Conservation (phyloP, 139 green algal genomes). For the Ostreobium quekettii region DNA sequence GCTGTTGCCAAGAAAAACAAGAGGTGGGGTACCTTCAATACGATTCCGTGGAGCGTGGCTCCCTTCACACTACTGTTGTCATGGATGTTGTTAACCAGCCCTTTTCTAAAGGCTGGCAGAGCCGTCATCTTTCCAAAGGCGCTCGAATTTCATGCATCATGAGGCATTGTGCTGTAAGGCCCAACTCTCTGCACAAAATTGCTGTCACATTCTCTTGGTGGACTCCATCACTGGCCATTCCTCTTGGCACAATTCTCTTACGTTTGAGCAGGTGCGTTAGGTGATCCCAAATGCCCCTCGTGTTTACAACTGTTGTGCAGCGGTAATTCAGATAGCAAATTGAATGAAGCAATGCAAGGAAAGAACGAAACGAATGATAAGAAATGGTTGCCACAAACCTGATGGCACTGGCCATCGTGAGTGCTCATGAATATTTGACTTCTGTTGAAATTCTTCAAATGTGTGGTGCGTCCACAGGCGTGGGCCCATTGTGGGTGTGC, state of each 20-base stretch:
- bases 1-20: slow-evolving; percentile 2
- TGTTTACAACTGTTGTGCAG: background rate
- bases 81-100: background rate
- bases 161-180: too few relatives aligned
- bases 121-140: background rate
- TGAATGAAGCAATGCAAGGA: background rate
- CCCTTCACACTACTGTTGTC: background rate
- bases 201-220: too few relatives aligned
- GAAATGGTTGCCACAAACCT: background rate
- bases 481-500: slow-evolving; percentile 60
- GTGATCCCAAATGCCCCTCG: too few relatives aligned
- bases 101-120: background rate
- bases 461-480: slow-evolving; percentile 9
- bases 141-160: too few relatives aligned
- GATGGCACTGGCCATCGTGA: background rate
- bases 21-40: background rate
- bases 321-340: background rate
- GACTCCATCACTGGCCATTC: too few relatives aligned
- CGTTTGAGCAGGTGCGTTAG: too few relatives aligned
- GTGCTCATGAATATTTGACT: background rate
- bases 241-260: too few relatives aligned
- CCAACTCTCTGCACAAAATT: too few relatives aligned
- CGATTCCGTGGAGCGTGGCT: slow-evolving; percentile 1
- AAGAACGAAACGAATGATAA: background rate
- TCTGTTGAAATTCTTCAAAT: background rate